Evolutionary conservation across 306 rosid genomes (phyloP).

Genomic region (Castanea crenata): DNA sequence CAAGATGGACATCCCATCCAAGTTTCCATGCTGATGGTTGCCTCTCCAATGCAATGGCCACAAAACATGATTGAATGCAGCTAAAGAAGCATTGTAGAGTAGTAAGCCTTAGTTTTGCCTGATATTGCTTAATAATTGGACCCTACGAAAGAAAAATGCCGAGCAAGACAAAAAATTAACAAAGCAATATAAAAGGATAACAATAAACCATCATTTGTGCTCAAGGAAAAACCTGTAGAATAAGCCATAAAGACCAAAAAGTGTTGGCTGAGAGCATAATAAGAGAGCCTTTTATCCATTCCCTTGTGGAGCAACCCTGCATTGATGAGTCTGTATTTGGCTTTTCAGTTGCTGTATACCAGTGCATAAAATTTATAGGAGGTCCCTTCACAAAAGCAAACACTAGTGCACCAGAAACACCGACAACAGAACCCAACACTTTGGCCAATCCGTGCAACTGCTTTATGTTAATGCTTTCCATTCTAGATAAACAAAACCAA

Average conservation of each 20-base stretch:
- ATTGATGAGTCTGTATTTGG: conserved; percentile 6
- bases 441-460: conserved; percentile 64
- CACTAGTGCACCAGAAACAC: conserved; percentile 72
- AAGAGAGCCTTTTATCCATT: conserved; percentile 59
- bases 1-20: conserved; percentile 85
- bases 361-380: conserved; percentile 44
- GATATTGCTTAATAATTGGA: conserved; percentile 62
- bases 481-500: conserved; percentile 39
- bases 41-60: conserved; percentile 62
- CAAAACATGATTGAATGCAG: conserved; percentile 54
- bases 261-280: conserved; percentile 82
- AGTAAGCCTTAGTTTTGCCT: conserved; percentile 78
- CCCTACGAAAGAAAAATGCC: conserved; percentile 40
- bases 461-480: conserved; percentile 59
- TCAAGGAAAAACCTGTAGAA: conserved; percentile 61
- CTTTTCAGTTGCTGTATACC: conserved; percentile 32
- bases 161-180: not conserved
- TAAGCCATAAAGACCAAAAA: conserved; percentile 82
- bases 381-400: conserved; percentile 84
- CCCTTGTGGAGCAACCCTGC: conserved; percentile 29
- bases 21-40: conserved; percentile 77
- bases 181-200: not conserved
- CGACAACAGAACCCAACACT: conserved; percentile 56
- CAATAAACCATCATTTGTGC: not conserved
- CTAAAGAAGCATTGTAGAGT: conserved; percentile 70